Evolutionary conservation across 495 filamentous ascomycete genomes (phyloP), one percentile per base, ranked within the genome.

Genomic region (Neurospora tetrasperma): DNA sequence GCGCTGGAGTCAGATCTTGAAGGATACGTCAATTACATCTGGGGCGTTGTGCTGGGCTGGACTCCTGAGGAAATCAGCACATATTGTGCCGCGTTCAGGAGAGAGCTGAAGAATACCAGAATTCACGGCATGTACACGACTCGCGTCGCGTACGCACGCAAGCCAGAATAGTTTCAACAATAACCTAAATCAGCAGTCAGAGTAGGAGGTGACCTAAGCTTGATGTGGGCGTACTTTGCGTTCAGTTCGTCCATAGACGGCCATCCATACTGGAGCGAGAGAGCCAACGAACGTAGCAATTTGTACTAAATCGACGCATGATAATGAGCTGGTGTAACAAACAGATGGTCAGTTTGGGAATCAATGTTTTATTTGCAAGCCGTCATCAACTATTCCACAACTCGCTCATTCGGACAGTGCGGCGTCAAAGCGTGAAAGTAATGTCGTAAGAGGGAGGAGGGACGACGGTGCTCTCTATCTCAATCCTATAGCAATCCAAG

Each of bases 61-160:
- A 71, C 43, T 14, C 73, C 71, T 14, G 62, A 75, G 70, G 71
- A 76, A 16, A 72, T 76, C 31, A 18, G 39, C 4, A 70, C 71
- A 1, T 73, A 73, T 35, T 2, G 71, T 14, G 62, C 73, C n/a
- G 69, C 74, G 18, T 35, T 74, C 0, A 31, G 73, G 6, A 11
- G 18, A 3, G 43, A 74, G 62, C 44, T 76, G 48, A 38, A 44
- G 11, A 27, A 73, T 23, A 20, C 62, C 12, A 44, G 27, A 4
- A 39, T 73, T 6, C 54, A 74, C 4, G 9, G 38, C 20, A 42
- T 7, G 14, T 71, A 59, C n/a, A 71, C 40, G 1, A 68, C 69
- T n/a, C 72, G 72, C 2, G 48, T 75, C 4, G 79, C 75, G 14
- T 74, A 71, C 16, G 77, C 71, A 46, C 82, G 85, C 40, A 79